A percentile compares a stretch with the other conserved stretches of the same genome.
These are phyloP conservation scores for Zangia roseola DNA, from an alignment of 768 basidiomycete species.

Conservation along the genomic window DNA sequence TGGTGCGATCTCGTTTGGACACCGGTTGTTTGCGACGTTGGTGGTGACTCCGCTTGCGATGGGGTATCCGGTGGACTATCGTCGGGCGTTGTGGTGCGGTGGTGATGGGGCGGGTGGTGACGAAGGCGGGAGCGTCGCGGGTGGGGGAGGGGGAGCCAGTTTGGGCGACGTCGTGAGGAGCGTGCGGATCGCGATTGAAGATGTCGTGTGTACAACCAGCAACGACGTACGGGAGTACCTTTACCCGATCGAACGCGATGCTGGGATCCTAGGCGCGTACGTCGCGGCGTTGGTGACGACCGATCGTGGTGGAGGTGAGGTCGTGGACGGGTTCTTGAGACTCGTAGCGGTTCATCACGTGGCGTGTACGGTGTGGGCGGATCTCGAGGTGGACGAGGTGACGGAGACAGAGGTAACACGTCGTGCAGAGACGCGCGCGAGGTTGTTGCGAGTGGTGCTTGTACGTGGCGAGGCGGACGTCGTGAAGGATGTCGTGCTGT, in stretches of 20 bases:
- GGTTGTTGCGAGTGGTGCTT: conserved; percentile 52
- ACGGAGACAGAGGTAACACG: conserved; percentile 1
- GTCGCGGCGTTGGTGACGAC: conserved; percentile 45
- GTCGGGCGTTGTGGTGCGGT: conserved; percentile 82
- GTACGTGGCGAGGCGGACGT: conserved; percentile 46
- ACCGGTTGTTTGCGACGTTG: conserved; percentile 70
- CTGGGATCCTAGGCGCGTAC: conserved; percentile 62
- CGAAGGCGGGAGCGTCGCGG: neutral
- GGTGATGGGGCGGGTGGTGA: conserved; percentile 48
- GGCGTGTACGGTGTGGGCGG: conserved; percentile 72
- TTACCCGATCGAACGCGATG: conserved; percentile 66
- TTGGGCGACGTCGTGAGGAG: conserved; percentile 43
- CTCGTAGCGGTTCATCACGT: conserved; percentile 78
- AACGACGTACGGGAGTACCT: conserved; percentile 57
- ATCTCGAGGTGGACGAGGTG: conserved; percentile 37
- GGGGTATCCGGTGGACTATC: conserved; percentile 78
- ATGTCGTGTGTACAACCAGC: conserved; percentile 39
- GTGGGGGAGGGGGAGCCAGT: neutral
- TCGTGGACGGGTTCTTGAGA: conserved; percentile 56
- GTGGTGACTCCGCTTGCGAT: conserved; percentile 76
- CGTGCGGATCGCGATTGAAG: conserved; percentile 49
- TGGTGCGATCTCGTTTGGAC: conserved; percentile 85
- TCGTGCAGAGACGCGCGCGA: conserved; percentile 28
- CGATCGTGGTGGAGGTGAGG: conserved; percentile 7
- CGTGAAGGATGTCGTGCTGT: conserved; percentile 55